Evolutionary conservation across 495 filamentous ascomycete genomes (phyloP).

Genomic region (Talaromyces borbonicus): DNA sequence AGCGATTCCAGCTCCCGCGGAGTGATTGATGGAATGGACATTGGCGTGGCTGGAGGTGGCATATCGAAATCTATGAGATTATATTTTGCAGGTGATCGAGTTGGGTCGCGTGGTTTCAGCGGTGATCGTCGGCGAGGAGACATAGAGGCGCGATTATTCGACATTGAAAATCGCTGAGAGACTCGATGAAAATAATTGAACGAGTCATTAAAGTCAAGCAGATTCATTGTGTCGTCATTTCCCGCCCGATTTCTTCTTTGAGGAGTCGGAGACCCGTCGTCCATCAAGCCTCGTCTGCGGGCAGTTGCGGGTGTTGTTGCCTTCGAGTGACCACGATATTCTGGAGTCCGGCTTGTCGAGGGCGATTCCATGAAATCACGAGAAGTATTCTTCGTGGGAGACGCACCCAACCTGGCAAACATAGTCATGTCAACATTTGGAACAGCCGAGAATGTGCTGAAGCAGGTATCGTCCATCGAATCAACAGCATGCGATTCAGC

Average conservation of each 20-base stretch:
- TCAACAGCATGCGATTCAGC: constrained; percentile 24
- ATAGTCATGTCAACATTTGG: constrained; percentile 71
- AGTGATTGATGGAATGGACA: constrained; percentile 82
- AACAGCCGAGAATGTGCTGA: constrained; percentile 79
- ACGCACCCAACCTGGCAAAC: constrained; percentile 60
- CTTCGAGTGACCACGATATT: constrained; percentile 16
- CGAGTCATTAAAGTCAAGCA: constrained; percentile 84
- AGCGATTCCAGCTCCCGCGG: constrained; percentile 85
- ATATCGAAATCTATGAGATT: constrained; percentile 87
- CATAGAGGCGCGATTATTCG: constrained; percentile 29
- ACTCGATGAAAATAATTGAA: constrained; percentile 43
- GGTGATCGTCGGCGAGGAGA: constrained; percentile 34
- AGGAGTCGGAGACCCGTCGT: constrained; percentile 45
- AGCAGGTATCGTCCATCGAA: constrained; percentile 65
- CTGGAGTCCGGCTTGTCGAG: constrained; percentile 2
- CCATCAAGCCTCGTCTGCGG: constrained; percentile 13
- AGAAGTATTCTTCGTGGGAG: constrained; percentile 38
- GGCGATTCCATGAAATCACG: constrained; percentile 26
- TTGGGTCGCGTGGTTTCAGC: constrained; percentile 24
- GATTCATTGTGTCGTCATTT: constrained; percentile 53
- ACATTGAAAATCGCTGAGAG: constrained; percentile 24
- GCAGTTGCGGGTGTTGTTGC: constrained; percentile 28
- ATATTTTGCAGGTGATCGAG: constrained; percentile 27
- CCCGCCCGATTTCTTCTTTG: constrained; percentile 28
- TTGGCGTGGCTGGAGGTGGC: constrained; percentile 77